Evolutionary conservation across 176 grass and related monocot genomes (phyloP), one percentile per base, ranked within the genome.

Genomic region (Juncus inflexus): DNA sequence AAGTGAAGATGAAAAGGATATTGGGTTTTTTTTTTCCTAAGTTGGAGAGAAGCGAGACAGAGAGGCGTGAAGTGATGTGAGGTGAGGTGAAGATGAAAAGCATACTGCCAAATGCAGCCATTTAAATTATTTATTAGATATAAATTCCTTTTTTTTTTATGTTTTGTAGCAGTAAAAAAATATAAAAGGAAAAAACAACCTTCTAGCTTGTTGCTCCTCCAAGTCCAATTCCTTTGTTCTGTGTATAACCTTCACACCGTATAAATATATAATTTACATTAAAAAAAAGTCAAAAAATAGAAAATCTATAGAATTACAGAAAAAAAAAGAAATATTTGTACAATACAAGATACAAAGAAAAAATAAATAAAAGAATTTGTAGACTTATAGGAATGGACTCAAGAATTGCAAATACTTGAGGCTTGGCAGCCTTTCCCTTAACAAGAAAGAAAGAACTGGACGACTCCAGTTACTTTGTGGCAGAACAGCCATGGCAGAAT

Each of bases 401-500:
- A 43, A 96, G 91, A 55, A 96, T 76, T 10, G 74, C 91, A 2
- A 84, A 70, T 15, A 88, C 79, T 58, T 78, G 61, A 49, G 87
- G 84, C 61, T 83, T 96, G 16, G 87, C 91, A 57, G 91, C 91
- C 74, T 59, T 96, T 7, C 91, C 91, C 78, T 96, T 87, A 7
- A 96, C 91, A 52, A 96, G n/a, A 96, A 16, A 96, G 87, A 10
- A 96, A 76, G 55, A 96, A 96, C 39, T 96, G 87, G 15, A 75
- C 36, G 19, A 96, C 79, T 69, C 91, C 91, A 12, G 90, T 58
- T 54, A 90, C 84, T 73, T 91, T 96, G 84, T 96, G 87, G 77
- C 88, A 96, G 70, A 79, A 96, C 79, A 96, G 74, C 91, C 91
- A 96, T 7, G 87, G 87, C 15, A 96, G 68, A 63, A 96, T 91